Percentiles rank a stretch among this genome's conserved stretches.
These are phyloP conservation scores for Geotrichum carabidarum DNA, from an alignment of 1,139 yeast genomes.

Conservation along the genomic window DNA sequence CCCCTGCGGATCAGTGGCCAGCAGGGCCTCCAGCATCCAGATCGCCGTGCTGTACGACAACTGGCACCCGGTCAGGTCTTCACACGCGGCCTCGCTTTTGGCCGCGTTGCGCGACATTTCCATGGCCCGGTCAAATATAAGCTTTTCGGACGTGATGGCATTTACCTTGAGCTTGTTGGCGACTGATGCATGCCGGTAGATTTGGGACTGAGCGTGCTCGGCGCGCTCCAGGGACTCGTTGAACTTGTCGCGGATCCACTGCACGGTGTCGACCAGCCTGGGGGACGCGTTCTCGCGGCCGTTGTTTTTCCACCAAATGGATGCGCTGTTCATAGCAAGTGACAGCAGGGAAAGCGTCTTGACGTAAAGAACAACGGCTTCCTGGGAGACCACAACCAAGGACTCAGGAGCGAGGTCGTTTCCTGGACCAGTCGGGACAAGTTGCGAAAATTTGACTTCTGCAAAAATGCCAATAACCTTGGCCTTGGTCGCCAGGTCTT, in stretches of 20 bases:
- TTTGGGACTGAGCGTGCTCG: conserved; percentile 56
- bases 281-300: conserved; percentile 35
- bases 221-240: conserved; percentile 88
- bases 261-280: conserved; percentile 73
- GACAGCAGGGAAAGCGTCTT: conserved; percentile 78
- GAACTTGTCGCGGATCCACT: conserved; percentile 85
- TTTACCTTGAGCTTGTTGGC: not conserved
- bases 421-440: conserved; percentile 48
- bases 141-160: conserved; percentile 63
- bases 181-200: conserved; percentile 20
- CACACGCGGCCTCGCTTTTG: conserved; percentile 64
- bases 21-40: conserved; percentile 89
- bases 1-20: conserved; percentile 40
- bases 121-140: conserved; percentile 85
- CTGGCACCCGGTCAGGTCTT: conserved; percentile 75
- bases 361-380: conserved; percentile 78
- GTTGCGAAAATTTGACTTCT: conserved; percentile 80
- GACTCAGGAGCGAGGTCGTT: conserved; percentile 36
- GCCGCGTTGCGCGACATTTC: conserved; percentile 93
- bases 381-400: conserved; percentile 63
- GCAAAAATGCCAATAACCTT: conserved; percentile 87
- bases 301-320: conserved; percentile 75
- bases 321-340: conserved; percentile 76
- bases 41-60: conserved; percentile 83
- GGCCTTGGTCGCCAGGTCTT: conserved; percentile 78